These are phyloP conservation scores for Naganishia sp. DNA, from an alignment of 1,284 basidiomycete species.

Conservation along the genomic window DNA sequence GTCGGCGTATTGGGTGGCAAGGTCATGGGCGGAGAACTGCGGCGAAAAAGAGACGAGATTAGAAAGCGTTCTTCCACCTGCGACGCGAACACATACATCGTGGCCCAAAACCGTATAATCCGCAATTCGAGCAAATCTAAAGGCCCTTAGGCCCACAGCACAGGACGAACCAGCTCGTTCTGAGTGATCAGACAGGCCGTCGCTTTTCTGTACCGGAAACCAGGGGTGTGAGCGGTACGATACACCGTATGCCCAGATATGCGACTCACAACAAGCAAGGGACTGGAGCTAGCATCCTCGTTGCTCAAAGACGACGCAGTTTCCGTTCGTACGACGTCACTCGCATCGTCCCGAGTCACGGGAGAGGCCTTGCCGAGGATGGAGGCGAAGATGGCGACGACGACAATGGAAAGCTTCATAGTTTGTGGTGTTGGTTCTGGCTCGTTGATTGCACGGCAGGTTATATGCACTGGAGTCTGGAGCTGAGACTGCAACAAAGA, in stretches of 20 bases:
- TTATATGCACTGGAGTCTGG: not conserved
- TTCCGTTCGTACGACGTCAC: not conserved
- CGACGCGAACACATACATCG: not conserved
- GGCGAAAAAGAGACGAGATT: not conserved
- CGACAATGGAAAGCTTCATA: slow-evolving; percentile 61
- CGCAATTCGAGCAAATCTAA: slow-evolving; percentile 18
- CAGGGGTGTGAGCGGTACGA: not conserved
- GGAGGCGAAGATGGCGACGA: slow-evolving; percentile 54
- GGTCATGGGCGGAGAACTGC: slow-evolving; percentile 6
- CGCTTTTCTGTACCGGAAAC: not conserved
- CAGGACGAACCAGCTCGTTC: not conserved
- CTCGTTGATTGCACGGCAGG: not conserved
- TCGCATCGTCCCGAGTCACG: slow-evolving; percentile 2
- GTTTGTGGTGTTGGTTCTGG: not conserved
- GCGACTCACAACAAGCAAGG: slow-evolving; percentile 11
- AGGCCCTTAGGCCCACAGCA: slow-evolving; percentile 13
- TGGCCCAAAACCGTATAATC: slow-evolving; percentile 13
- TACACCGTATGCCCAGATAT: not conserved
- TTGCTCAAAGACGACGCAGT: slow-evolving; percentile 4
- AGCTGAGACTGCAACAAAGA: not conserved
- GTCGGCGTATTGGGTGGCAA: slow-evolving; percentile 6
- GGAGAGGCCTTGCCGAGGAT: slow-evolving; percentile 29
- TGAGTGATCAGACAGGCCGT: not conserved
- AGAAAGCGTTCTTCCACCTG: not conserved
- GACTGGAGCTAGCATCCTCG: not conserved